Conservation (phyloP, 139 green algal species). For the Mychonastes homosphaera region DNA sequence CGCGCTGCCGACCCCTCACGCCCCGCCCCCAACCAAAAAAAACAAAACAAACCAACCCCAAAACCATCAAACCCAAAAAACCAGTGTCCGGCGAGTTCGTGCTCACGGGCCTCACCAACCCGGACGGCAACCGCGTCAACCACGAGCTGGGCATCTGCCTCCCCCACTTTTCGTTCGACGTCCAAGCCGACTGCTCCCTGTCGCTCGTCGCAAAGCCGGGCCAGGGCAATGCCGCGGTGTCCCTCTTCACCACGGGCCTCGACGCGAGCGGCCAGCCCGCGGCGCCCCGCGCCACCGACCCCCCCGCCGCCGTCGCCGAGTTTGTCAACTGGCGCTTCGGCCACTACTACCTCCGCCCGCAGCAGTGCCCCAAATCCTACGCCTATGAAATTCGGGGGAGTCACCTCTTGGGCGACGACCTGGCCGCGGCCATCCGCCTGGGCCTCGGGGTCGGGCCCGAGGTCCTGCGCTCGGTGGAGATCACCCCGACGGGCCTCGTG, state of each 20-base stretch:
- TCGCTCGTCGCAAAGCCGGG: too few species aligned
- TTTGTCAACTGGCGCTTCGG: conserved; percentile 12
- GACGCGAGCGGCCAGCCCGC: not conserved
- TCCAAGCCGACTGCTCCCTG: conserved; percentile 8
- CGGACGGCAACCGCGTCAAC: conserved; percentile 20
- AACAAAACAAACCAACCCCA: too few species aligned
- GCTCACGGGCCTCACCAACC: conserved; percentile 17
- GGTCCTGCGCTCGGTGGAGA: too few species aligned
- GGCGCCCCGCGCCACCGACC: conserved; percentile 13
- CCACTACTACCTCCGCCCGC: conserved; percentile 21
- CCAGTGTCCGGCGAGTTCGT: conserved; percentile 22
- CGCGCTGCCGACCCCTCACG: too few species aligned
- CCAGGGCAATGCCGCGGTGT: conserved; percentile 9
- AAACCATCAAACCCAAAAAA: too few species aligned
- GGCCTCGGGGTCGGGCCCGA: too few species aligned
- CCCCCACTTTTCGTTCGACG: conserved; percentile 17
- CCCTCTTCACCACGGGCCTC: conserved; percentile 7
- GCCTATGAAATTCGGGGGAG: too few species aligned
- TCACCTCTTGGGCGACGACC: too few species aligned
- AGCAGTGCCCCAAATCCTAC: conserved; percentile 8
- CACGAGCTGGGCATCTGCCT: conserved; percentile 20
- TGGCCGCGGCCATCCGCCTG: too few species aligned
- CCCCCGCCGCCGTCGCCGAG: conserved; percentile 3
- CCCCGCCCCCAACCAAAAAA: too few species aligned
- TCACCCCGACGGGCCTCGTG: too few species aligned